These are phyloP conservation scores for Plectranthus barbatus DNA, from an alignment of 257 asterid genomes.

Conservation along the genomic window DNA sequence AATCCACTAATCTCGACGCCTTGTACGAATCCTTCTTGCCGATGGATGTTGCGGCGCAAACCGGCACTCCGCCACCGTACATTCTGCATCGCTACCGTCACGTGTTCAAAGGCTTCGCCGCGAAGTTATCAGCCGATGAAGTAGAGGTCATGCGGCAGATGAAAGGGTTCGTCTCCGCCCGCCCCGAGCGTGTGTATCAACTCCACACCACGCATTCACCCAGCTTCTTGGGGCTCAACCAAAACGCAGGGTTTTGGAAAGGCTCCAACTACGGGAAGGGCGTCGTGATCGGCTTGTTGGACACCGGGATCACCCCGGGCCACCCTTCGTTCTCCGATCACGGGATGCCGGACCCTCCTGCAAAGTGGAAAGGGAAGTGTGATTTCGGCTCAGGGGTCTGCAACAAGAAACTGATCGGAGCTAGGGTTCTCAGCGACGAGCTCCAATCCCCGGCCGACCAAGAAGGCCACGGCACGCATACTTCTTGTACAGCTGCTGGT, in stretches of 20 bases:
- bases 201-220: constrained; percentile 35
- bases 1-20: constrained; percentile 6
- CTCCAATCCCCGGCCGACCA: constrained; percentile 19
- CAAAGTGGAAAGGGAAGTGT: constrained; percentile 36
- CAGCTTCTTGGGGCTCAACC: constrained; percentile 27
- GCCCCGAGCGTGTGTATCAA: constrained; percentile 19
- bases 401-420: constrained; percentile 44
- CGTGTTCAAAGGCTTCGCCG: constrained; percentile 31
- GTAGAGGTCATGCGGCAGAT: constrained; percentile 16
- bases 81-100: constrained; percentile 22
- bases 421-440: constrained; percentile 15
- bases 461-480: constrained; percentile 35
- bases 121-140: constrained; percentile 22
- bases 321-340: constrained; percentile 33
- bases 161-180: constrained; percentile 19
- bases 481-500: constrained; percentile 32
- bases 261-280: constrained; percentile 28
- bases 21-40: constrained; percentile 30
- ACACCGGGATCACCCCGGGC: constrained; percentile 27
- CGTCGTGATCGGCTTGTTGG: constrained; percentile 30
- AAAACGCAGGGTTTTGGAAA: constrained; percentile 18
- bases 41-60: neutral
- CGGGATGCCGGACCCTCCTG: constrained; percentile 31
- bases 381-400: constrained; percentile 13
- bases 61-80: neutral